Evolutionary conservation across 495 filamentous ascomycete genomes (phyloP).

Genomic region (Entonaema liquescens): DNA sequence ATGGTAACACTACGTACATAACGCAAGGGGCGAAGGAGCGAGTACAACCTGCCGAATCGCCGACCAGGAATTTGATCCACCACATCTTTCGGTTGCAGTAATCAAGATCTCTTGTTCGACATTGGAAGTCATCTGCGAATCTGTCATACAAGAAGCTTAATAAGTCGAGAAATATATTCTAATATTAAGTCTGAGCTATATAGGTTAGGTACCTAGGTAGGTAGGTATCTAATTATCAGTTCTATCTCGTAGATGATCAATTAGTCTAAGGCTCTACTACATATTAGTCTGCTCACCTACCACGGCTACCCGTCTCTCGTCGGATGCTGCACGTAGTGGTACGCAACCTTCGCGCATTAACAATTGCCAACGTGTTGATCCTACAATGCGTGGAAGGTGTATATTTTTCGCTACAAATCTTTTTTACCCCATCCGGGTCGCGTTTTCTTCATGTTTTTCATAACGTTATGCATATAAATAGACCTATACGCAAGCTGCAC

Average conservation of each 20-base stretch:
- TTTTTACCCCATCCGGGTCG: neutral
- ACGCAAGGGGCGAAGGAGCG: constrained; percentile 1
- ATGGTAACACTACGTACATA: constrained; percentile 25
- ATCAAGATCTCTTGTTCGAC: constrained; percentile 3
- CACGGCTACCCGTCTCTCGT: neutral
- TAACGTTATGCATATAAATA: constrained; percentile 21
- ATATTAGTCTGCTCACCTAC: neutral
- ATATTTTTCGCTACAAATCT: neutral
- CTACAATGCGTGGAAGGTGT: neutral
- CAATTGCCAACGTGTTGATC: constrained; percentile 7
- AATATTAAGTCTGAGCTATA: neutral
- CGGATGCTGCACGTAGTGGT: neutral
- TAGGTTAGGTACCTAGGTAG: too few relatives aligned
- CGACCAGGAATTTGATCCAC: constrained; percentile 18
- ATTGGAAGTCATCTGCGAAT: constrained; percentile 3
- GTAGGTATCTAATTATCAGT: neutral
- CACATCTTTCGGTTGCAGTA: constrained; percentile 4
- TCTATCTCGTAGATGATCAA: neutral
- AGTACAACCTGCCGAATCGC: constrained; percentile 22
- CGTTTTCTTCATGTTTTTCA: neutral
- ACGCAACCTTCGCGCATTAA: neutral
- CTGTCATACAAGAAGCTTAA: neutral
- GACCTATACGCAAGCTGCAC: neutral
- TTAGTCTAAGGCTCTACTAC: neutral
- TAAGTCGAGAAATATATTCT: neutral